Percentiles rank a stretch among this genome's conserved stretches.
Evolutionary conservation across 257 asterid genomes (phyloP).

Genomic region (Solanum chmielewskii): DNA sequence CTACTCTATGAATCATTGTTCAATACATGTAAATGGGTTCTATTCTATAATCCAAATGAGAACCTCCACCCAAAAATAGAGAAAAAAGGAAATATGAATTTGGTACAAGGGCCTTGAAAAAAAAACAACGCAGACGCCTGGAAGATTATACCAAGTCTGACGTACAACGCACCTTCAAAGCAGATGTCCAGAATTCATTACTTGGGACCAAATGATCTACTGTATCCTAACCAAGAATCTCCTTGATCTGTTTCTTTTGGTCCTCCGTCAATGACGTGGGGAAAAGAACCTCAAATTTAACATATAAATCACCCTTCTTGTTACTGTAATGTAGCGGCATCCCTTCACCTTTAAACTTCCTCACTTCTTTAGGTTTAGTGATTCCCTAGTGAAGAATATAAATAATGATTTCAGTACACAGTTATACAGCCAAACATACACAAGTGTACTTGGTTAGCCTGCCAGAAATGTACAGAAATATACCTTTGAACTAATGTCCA

Average conservation of each 20-base stretch:
- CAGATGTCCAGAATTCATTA: background rate
- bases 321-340: conserved; percentile 79
- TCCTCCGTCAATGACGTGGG: conserved; percentile 64
- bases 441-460: background rate
- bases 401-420: background rate
- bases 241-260: conserved; percentile 77
- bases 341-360: conserved; percentile 83
- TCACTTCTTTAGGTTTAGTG: conserved; percentile 83
- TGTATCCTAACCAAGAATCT: conserved; percentile 27
- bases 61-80: background rate
- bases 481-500: conserved; percentile 82
- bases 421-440: background rate
- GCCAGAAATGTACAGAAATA: background rate
- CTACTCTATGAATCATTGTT: background rate
- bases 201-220: background rate
- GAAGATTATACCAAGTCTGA: background rate
- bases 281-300: conserved; percentile 80
- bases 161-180: background rate
- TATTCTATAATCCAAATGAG: background rate
- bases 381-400: conserved; percentile 38
- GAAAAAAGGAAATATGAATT: background rate
- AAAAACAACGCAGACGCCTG: background rate
- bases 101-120: background rate
- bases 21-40: background rate
- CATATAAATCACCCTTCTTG: conserved; percentile 80